Evolutionary conservation across 495 filamentous ascomycete species (phyloP), one percentile per base, ranked within the genome.

Genomic region (Parathielavia appendiculata): DNA sequence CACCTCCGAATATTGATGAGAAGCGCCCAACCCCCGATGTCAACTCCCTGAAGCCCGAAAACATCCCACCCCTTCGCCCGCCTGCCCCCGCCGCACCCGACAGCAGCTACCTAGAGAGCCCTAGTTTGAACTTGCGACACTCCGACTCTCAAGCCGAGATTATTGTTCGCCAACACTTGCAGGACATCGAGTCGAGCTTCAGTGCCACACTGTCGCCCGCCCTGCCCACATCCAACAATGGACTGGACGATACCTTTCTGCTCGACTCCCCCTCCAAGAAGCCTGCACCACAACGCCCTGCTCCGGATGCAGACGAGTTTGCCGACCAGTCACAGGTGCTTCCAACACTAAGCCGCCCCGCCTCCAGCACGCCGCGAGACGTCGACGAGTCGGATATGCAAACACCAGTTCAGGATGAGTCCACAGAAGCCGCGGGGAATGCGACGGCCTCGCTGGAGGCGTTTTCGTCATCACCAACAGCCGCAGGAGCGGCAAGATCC

Each of bases 151-250:
- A 78, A 36, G 73, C 74, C 54, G 77, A 79, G 47, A 69, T 71
- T n/a, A 70, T 70, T 36, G 72, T 77, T 14, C 71, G 71, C 34
- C 72, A 74, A 55, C 86, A 88, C 68, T 67, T 95, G 57, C 86
- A 89, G 75, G 91, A 95, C 66, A 82, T 93, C 58, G 91, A 96
- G 68, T 95, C 90, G 9, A 95, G 89, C 66, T 95, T 95, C 62
- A 52, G 91, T 40, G 78, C 79, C 26, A 79, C 81, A 46, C 63
- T 76, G 47, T 81, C 81, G 44, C 80, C 76, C 26, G 26, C 26
- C 30, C 72, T 75, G 38, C 69, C 69, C 13, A 63, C 71, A 20
- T 68, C 63, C 44, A 72, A 64, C 51, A 75, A 76, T 26, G 72
- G 74, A 41, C 59, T 77, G 50, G 85, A 88, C 68, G 86, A 89